phyloP scores from a whole-genome alignment of 352 stramenopile genomes.

The Aphanomyces euteiches region DNA sequence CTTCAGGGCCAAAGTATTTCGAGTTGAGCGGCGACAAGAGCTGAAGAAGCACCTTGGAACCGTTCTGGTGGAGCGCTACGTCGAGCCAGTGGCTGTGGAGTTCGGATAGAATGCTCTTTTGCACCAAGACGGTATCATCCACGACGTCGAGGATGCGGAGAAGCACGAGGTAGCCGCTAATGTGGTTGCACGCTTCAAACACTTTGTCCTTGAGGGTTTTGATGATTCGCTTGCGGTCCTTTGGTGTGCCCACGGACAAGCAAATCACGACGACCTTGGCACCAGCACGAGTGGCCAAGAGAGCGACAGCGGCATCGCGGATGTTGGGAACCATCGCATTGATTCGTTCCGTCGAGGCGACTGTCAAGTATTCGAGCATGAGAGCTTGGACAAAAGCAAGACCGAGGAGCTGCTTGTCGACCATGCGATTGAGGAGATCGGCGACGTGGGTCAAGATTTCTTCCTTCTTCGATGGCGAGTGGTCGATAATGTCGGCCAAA shows the following conservation, averaged over 20 bases:
- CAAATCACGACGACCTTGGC: slow-evolving; percentile 84
- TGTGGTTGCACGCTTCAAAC: slow-evolving; percentile 84
- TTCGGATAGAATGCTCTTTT: slow-evolving; percentile 84
- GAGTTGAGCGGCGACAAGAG: slow-evolving; percentile 73
- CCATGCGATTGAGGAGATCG: slow-evolving; percentile 77
- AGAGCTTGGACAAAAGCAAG: slow-evolving; percentile 86
- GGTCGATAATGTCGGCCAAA: slow-evolving; percentile 59
- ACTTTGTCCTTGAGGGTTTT: slow-evolving; percentile 90
- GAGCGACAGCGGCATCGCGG: slow-evolving; percentile 74
- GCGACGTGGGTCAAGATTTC: slow-evolving; percentile 71
- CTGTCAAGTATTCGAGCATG: slow-evolving; percentile 86
- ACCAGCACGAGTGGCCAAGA: slow-evolving; percentile 84
- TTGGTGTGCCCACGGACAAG: slow-evolving; percentile 72
- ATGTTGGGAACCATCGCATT: slow-evolving; percentile 84
- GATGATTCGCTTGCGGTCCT: slow-evolving; percentile 90
- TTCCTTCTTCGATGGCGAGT: slow-evolving; percentile 62
- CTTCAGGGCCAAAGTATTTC: slow-evolving; percentile 78
- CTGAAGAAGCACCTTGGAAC: slow-evolving; percentile 76
- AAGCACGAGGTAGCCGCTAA: slow-evolving; percentile 87
- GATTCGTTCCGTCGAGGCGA: slow-evolving; percentile 72
- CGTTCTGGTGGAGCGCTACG: slow-evolving; percentile 66
- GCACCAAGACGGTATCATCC: slow-evolving; percentile 87
- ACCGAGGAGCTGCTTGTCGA: slow-evolving; percentile 85
- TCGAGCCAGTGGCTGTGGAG: slow-evolving; percentile 71
- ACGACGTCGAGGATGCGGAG: slow-evolving; percentile 86